phyloP scores from a whole-genome alignment of 1,139 yeast genomes.

The Kluyveromyces marxianus region DNA sequence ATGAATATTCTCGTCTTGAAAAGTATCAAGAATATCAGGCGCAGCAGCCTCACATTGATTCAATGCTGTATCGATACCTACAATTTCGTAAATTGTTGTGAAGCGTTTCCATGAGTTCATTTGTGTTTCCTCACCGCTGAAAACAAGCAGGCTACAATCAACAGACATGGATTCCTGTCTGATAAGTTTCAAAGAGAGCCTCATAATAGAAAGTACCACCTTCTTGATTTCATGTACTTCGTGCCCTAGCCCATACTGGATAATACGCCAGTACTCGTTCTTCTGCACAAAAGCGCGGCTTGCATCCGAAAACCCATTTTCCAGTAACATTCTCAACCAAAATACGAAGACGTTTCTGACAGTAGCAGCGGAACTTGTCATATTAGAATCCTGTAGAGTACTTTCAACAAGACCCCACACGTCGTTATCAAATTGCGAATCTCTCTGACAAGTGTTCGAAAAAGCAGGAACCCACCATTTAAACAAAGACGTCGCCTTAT shows the following conservation, averaged over 20 bases:
- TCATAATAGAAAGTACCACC: slow-evolving; percentile 60
- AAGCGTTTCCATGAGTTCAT: slow-evolving; percentile 63
- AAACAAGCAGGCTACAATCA: slow-evolving; percentile 43
- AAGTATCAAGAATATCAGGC: slow-evolving; percentile 50
- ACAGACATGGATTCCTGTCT: slow-evolving; percentile 29
- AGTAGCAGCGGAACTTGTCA: slow-evolving; percentile 19
- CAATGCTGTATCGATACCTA: slow-evolving; percentile 78
- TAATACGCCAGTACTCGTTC: slow-evolving; percentile 48
- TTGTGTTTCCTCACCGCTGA: slow-evolving; percentile 26
- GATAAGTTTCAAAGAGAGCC: slow-evolving; percentile 44
- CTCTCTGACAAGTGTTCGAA: neutral
- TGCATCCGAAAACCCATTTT: slow-evolving; percentile 13
- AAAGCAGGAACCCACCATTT: slow-evolving; percentile 4
- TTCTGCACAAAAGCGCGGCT: slow-evolving; percentile 34
- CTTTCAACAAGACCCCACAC: slow-evolving; percentile 43
- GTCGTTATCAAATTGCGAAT: slow-evolving; percentile 16
- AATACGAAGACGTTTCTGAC: slow-evolving; percentile 44
- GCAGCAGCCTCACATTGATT: slow-evolving; percentile 82
- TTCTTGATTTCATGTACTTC: slow-evolving; percentile 64
- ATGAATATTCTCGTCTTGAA: slow-evolving; percentile 47
- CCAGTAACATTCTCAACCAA: slow-evolving; percentile 47
- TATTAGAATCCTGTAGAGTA: slow-evolving; percentile 27
- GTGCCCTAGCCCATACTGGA: slow-evolving; percentile 53
- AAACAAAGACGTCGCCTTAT: neutral
- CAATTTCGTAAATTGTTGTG: slow-evolving; percentile 67